These are phyloP conservation scores for Thraustotheca clavata DNA, from an alignment of 352 stramenopile genomes.

Conservation along the genomic window DNA sequence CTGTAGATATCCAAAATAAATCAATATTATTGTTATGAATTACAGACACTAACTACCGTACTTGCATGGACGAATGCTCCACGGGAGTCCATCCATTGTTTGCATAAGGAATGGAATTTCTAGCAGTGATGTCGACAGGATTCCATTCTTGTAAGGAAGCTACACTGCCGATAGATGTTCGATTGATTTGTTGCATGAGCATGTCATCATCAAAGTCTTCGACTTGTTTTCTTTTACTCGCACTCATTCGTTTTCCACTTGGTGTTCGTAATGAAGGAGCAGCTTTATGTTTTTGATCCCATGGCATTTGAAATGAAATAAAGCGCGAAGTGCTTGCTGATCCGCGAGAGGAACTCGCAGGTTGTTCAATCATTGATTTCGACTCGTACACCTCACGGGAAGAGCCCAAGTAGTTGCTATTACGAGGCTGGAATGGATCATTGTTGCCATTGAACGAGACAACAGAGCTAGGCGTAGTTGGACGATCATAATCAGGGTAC, in stretches of 20 bases:
- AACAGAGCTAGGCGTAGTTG: not conserved
- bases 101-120: constrained; percentile 12
- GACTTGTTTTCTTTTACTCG: not conserved
- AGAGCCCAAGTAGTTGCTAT: constrained; percentile 7
- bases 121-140: constrained; percentile 14
- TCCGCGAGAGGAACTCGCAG: constrained; percentile 9
- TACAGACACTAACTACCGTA: constrained; percentile 1
- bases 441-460: not conserved
- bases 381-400: not conserved
- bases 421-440: not conserved
- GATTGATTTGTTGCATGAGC: constrained; percentile 15
- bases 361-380: not conserved
- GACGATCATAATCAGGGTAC: not conserved
- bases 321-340: not conserved
- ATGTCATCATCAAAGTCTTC: constrained; percentile 4
- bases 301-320: constrained; percentile 7
- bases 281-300: constrained; percentile 1
- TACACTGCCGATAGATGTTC: not conserved
- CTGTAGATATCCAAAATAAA: too few relatives aligned
- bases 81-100: constrained; percentile 3
- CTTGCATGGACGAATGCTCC: not conserved
- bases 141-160: constrained; percentile 10
- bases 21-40: too few relatives aligned
- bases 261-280: not conserved
- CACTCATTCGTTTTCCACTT: not conserved